Evolutionary conservation across 2,329 filamentous ascomycete genomes (phyloP).

Genomic region (Cladosporium sp.): DNA sequence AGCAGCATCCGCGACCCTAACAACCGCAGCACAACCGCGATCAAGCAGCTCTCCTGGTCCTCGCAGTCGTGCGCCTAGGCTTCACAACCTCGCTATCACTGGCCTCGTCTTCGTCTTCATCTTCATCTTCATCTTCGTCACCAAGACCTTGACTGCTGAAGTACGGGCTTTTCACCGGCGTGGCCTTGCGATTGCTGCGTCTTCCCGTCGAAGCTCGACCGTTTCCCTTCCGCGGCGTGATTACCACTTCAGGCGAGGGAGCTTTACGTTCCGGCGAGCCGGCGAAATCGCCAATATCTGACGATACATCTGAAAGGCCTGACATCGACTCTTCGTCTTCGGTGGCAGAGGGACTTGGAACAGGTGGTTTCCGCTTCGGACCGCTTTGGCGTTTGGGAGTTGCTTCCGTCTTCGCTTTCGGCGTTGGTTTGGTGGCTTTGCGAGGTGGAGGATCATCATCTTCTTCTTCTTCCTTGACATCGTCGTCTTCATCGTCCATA

Average conservation of each 20-base stretch:
- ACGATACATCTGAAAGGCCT: constrained; percentile 7
- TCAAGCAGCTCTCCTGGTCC: constrained; percentile 23
- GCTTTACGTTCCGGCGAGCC: constrained; percentile 1
- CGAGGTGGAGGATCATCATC: background rate
- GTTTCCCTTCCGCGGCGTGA: constrained; percentile 19
- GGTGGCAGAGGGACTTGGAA: background rate
- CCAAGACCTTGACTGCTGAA: constrained; percentile 17
- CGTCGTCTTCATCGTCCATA: constrained; percentile 18
- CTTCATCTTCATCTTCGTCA: constrained; percentile 17
- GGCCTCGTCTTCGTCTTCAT: constrained; percentile 17
- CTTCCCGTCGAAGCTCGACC: background rate
- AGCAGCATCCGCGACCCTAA: too few species aligned
- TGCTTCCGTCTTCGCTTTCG: constrained; percentile 9
- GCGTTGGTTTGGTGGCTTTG: background rate
- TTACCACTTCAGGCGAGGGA: constrained; percentile 23
- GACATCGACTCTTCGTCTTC: constrained; percentile 10
- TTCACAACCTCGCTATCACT: constrained; percentile 27
- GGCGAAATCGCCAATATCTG: constrained; percentile 4
- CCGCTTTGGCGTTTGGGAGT: constrained; percentile 5
- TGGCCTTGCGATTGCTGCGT: constrained; percentile 21
- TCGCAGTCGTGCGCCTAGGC: constrained; percentile 27
- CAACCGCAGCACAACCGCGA: too few species aligned
- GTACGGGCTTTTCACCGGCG: constrained; percentile 28
- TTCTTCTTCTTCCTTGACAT: constrained; percentile 14
- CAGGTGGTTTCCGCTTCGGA: background rate